A percentile compares a stretch with the other conserved stretches of the same genome.
phyloP scores from a whole-genome alignment of 257 asterid genomes.

The Salvia hispanica region DNA sequence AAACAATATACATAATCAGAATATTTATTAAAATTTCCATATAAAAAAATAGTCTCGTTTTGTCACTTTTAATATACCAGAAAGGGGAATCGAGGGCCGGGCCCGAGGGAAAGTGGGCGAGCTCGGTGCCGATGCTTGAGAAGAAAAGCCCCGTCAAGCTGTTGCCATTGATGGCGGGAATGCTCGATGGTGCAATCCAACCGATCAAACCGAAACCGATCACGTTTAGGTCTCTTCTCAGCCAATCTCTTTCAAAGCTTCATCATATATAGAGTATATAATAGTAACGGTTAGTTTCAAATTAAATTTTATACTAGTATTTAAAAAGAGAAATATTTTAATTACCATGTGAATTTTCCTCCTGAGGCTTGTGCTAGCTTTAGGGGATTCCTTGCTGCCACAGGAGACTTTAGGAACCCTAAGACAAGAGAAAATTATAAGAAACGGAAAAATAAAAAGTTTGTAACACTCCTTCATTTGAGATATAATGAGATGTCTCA shows the following conservation, averaged over 20 bases:
- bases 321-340: neutral
- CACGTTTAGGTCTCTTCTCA: slow-evolving; percentile 83
- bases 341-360: slow-evolving; percentile 72
- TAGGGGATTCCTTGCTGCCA: slow-evolving; percentile 67
- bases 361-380: slow-evolving; percentile 67
- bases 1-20: too few species aligned
- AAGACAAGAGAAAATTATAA: neutral
- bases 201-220: slow-evolving; percentile 94
- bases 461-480: too few species aligned
- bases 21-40: too few species aligned
- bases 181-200: slow-evolving; percentile 92
- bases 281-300: neutral
- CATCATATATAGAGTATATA: slow-evolving; percentile 15
- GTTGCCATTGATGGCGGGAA: slow-evolving; percentile 75
- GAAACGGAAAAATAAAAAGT: neutral
- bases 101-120: slow-evolving; percentile 79
- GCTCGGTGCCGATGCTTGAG: slow-evolving; percentile 85
- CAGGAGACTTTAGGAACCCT: slow-evolving; percentile 64
- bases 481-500: too few species aligned
- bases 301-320: neutral
- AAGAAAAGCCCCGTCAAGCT: slow-evolving; percentile 88
- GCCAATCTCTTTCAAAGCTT: slow-evolving; percentile 85
- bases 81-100: slow-evolving; percentile 81
- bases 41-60: neutral
- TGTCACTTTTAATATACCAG: slow-evolving; percentile 44